Base-by-base conservation (phyloP, 768 basidiomycete species). In the Pulveroboletus sp. region DNA sequence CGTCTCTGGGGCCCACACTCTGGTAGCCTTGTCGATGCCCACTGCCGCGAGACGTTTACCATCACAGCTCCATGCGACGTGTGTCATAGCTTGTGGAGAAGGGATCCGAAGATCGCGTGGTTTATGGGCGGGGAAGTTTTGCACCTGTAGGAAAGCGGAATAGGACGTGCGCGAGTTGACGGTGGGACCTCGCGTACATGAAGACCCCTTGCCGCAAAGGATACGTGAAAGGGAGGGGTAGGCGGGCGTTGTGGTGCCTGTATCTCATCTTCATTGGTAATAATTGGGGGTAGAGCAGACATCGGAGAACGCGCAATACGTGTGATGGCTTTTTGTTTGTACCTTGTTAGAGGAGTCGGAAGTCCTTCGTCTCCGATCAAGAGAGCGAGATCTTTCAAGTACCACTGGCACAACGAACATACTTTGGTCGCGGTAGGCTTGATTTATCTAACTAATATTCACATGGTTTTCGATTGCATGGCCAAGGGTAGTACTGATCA, bases 51-150 rank as follows among this genome's bases (percentile, higher is more conserved):
- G 72, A 49, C 84, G 84, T 71, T 83, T 83, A 16, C 89, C 89
- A 60, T 91, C 89, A 59, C 87, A 89, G 58, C 75, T 90, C 88
- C 88, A 92, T 0, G 86, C 85, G 45, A 90, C 81, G 61, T 88
- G 86, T 38, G 75, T 86, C 73, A 89, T 85, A 1, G 68, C 65
- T 57, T 86, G 83, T 16, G 78, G 65, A 41, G 79, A 82, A 5
- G 81, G 71, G 48, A 86, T 78, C 20, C 83, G 79, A 49, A 84
- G 77, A 63, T 89, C 86, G 62, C 86, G 78, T 6, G 87, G 86
- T 60, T 85, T 83, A 64, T 88, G 87, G 3, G 87, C 84, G 50
- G 86, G 83, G 66, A 89, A 90, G 17, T 77, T 86, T 27, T 88
- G 87, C 44, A 82, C 78, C 87, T 89, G 72, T 43, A 55, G 46